Evolutionary conservation across 148 eudicot species (phyloP).

Genomic region (Camellia japonica): DNA sequence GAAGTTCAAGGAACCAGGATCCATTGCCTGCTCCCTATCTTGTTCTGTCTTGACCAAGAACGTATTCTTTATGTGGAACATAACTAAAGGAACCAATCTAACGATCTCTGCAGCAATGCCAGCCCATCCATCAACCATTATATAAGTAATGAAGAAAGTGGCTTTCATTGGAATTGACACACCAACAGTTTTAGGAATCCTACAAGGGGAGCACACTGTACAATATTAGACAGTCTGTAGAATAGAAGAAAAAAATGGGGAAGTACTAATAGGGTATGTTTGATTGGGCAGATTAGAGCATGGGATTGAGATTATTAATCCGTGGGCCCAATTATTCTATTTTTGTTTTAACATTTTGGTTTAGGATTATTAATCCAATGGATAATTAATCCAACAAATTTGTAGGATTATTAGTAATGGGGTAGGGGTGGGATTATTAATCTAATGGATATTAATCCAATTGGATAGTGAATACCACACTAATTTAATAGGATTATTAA

Average conservation of each 20-base stretch:
- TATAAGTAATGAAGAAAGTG: slow-evolving; percentile 54
- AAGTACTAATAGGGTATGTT: background rate
- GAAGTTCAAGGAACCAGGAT: slow-evolving; percentile 51
- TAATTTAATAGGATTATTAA: too few species aligned
- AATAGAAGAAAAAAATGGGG: background rate
- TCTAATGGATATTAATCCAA: too few species aligned
- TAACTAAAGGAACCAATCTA: slow-evolving; percentile 46
- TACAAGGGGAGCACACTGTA: slow-evolving; percentile 24
- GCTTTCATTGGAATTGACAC: slow-evolving; percentile 61
- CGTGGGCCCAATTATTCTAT: too few species aligned
- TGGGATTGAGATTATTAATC: too few species aligned
- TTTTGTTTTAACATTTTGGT: too few species aligned
- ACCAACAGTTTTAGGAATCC: slow-evolving; percentile 55
- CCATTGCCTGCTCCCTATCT: slow-evolving; percentile 60
- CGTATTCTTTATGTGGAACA: slow-evolving; percentile 52
- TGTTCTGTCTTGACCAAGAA: slow-evolving; percentile 55
- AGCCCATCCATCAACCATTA: slow-evolving; percentile 70
- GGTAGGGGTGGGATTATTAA: too few species aligned
- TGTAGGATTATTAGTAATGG: too few species aligned
- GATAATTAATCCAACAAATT: too few species aligned
- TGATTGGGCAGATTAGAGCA: too few species aligned
- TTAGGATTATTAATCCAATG: too few species aligned
- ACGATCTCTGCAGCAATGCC: slow-evolving; percentile 58
- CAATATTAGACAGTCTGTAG: background rate
- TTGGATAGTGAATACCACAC: too few species aligned